These are phyloP conservation scores for Leccinum arenicola DNA, from an alignment of 768 basidiomycete genomes.

Conservation along the genomic window DNA sequence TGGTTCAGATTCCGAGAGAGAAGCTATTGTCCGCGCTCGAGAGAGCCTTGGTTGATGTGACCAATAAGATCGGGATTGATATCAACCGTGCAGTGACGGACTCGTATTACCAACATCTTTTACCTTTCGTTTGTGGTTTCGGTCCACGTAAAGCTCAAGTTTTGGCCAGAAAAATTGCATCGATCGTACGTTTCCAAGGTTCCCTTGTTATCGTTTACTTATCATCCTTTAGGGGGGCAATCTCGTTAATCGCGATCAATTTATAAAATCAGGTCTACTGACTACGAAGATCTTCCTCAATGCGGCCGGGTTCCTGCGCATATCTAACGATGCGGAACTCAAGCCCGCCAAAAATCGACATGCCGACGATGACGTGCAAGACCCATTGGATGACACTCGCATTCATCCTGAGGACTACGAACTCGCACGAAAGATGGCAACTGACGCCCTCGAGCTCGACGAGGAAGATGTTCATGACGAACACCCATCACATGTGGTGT, in stretches of 20 bases:
- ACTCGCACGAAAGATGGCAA: slow-evolving; percentile 96
- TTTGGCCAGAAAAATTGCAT: slow-evolving; percentile 75
- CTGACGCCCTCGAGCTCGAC: slow-evolving; percentile 94
- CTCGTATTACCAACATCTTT: slow-evolving; percentile 80
- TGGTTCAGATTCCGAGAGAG: slow-evolving; percentile 74
- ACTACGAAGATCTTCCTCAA: slow-evolving; percentile 91
- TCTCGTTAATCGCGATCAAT: slow-evolving; percentile 82
- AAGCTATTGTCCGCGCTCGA: slow-evolving; percentile 82
- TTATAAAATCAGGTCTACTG: slow-evolving; percentile 76
- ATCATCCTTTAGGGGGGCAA: slow-evolving; percentile 67
- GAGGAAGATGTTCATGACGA: slow-evolving; percentile 94
- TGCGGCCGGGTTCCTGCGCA: slow-evolving; percentile 87
- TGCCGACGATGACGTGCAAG: slow-evolving; percentile 65
- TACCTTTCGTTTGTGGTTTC: slow-evolving; percentile 90
- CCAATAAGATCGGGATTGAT: slow-evolving; percentile 92
- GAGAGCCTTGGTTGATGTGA: slow-evolving; percentile 83
- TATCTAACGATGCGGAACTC: slow-evolving; percentile 67
- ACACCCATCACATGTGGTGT: slow-evolving; percentile 88
- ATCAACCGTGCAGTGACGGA: slow-evolving; percentile 92
- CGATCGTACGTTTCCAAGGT: slow-evolving; percentile 50
- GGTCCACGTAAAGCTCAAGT: slow-evolving; percentile 92
- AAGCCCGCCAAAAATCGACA: slow-evolving; percentile 60
- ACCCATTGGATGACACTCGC: slow-evolving; percentile 92
- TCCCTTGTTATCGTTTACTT: background rate
- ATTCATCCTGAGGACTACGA: slow-evolving; percentile 99